Conservation (phyloP, 2,329 filamentous ascomycete genomes). For the Capronia epimyces region DNA sequence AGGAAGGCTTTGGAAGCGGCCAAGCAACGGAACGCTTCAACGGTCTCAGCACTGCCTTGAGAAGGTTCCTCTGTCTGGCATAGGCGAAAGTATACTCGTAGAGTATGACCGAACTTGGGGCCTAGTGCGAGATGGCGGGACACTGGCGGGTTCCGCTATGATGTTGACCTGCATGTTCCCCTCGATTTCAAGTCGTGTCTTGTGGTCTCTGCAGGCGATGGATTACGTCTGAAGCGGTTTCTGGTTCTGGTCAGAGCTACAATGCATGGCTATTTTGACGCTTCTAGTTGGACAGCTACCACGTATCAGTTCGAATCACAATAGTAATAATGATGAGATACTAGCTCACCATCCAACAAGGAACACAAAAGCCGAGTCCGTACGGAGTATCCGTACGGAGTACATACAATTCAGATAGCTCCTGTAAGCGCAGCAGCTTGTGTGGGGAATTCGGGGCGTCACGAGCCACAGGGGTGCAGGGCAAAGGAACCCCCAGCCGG, state of each 20-base stretch:
- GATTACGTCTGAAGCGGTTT: no score
- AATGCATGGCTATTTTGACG: no score
- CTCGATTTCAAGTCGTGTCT: no score
- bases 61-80: not conserved
- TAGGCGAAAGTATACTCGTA: not conserved
- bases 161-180: not conserved
- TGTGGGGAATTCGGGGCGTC: not conserved
- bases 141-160: not conserved
- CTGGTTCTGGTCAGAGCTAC: no score
- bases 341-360: no score
- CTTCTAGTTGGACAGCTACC: no score
- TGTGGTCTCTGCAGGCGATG: no score
- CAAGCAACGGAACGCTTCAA: constrained; percentile 46
- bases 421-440: not conserved
- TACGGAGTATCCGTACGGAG: not conserved
- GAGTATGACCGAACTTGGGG: not conserved
- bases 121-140: not conserved
- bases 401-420: not conserved
- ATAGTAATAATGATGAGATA: no score
- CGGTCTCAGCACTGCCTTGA: not conserved
- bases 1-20: constrained; percentile 50
- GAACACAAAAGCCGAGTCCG: no score
- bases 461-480: not conserved
- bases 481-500: not conserved
- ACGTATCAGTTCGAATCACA: no score